These are phyloP conservation scores for Phylloporus rhodoxanthus DNA, from an alignment of 768 basidiomycete genomes.

Conservation along the genomic window DNA sequence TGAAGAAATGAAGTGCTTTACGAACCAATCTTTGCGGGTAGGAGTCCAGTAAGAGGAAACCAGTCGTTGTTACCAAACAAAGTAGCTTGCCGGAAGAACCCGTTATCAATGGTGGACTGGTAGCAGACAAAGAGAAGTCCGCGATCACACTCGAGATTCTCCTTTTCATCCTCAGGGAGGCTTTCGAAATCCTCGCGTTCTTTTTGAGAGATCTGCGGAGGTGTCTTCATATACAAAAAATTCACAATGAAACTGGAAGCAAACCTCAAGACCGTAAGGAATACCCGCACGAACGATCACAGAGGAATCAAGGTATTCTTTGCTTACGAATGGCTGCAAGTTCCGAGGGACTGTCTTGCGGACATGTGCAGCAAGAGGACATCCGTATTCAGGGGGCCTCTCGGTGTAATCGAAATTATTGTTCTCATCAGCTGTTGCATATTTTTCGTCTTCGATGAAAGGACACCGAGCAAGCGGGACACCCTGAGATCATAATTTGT, in stretches of 20 bases:
- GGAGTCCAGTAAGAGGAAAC: conserved; percentile 14
- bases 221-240: not conserved
- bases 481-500: conserved; percentile 6
- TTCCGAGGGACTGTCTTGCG: conserved; percentile 43
- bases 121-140: conserved; percentile 33
- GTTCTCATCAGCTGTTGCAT: conserved; percentile 34
- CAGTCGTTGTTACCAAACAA: conserved; percentile 19
- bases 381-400: conserved; percentile 10
- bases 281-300: conserved; percentile 31
- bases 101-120: conserved; percentile 34
- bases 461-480: conserved; percentile 43
- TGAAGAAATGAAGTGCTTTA: not conserved
- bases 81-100: conserved; percentile 30
- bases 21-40: conserved; percentile 16
- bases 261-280: conserved; percentile 31
- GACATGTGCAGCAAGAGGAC: conserved; percentile 45
- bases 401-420: conserved; percentile 36
- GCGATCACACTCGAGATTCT: not conserved
- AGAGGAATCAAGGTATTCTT: conserved; percentile 16
- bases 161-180: not conserved
- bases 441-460: conserved; percentile 36
- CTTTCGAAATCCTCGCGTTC: not conserved
- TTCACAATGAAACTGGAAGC: not conserved
- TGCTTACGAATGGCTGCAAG: conserved; percentile 16
- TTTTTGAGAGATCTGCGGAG: conserved; percentile 4